Percentiles rank a stretch among this genome's conserved stretches.
Conservation (phyloP, 2,329 filamentous ascomycete genomes). For the Curvularia eragrostidis region DNA sequence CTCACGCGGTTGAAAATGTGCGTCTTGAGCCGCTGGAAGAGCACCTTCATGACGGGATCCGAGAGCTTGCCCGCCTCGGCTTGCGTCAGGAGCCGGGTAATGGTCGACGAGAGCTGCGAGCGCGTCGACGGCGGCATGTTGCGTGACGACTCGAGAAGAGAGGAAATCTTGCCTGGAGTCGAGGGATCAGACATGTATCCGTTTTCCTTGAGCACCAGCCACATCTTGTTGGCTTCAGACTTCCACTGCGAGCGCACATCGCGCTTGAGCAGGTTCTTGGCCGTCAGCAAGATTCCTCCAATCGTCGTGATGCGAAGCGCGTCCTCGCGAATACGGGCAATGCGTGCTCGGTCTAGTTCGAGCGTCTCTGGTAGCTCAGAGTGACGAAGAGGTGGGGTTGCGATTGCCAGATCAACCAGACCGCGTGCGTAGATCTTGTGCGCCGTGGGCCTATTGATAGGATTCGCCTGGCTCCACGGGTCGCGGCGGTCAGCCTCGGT, state of each 20-base stretch:
- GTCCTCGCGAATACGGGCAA: conserved; percentile 63
- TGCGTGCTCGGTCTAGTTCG: conserved; percentile 69
- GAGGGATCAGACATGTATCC: conserved; percentile 63
- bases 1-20: conserved; percentile 71
- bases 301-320: conserved; percentile 73
- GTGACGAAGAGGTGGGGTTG: conserved; percentile 62
- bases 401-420: conserved; percentile 76
- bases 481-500: conserved; percentile 72
- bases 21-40: conserved; percentile 70
- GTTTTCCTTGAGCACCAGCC: conserved; percentile 69
- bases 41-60: conserved; percentile 70
- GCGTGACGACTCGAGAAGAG: conserved; percentile 57
- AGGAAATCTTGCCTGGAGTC: conserved; percentile 54
- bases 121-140: conserved; percentile 58
- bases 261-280: conserved; percentile 82
- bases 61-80: conserved; percentile 59
- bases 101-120: conserved; percentile 52
- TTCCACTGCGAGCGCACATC: conserved; percentile 82
- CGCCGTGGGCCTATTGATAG: conserved; percentile 66
- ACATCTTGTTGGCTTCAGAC: conserved; percentile 73
- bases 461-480: conserved; percentile 65
- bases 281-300: conserved; percentile 76
- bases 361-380: conserved; percentile 75
- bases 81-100: conserved; percentile 60
- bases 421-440: conserved; percentile 78